These are phyloP conservation scores for Fusarium hainanense DNA, from an alignment of 2,329 filamentous ascomycete species.

Conservation along the genomic window DNA sequence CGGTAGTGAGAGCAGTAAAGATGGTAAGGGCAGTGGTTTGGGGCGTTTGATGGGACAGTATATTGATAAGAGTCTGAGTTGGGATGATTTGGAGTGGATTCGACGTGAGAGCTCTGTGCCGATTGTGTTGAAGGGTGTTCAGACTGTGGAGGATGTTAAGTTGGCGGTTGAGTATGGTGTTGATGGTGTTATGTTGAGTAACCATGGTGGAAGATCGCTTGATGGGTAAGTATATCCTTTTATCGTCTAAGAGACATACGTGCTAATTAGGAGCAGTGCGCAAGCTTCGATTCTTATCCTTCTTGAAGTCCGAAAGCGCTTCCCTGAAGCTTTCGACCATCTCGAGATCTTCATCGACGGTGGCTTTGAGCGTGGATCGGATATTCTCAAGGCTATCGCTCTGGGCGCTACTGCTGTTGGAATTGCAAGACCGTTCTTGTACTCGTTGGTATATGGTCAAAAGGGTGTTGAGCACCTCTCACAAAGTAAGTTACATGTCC, in stretches of 20 bases:
- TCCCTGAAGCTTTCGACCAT: constrained; percentile 60
- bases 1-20: constrained; percentile 57
- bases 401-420: constrained; percentile 66
- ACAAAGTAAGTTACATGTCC: constrained; percentile 58
- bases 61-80: constrained; percentile 63
- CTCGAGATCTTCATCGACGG: constrained; percentile 66
- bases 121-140: constrained; percentile 68
- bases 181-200: constrained; percentile 66
- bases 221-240: constrained; percentile 52
- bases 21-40: constrained; percentile 64
- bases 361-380: constrained; percentile 63
- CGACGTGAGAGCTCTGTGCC: constrained; percentile 58
- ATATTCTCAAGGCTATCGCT: constrained; percentile 65
- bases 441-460: constrained; percentile 64
- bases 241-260: rapidly evolving
- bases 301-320: constrained; percentile 61
- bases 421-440: constrained; percentile 64
- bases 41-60: constrained; percentile 63
- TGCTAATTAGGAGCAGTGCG: constrained; percentile 42
- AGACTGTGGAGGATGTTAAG: constrained; percentile 65
- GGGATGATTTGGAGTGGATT: constrained; percentile 66
- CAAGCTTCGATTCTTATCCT: constrained; percentile 61
- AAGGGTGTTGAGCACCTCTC: constrained; percentile 65
- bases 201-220: constrained; percentile 67
- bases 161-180: constrained; percentile 61